Percentiles rank a stretch among this genome's conserved stretches.
phyloP scores from a whole-genome alignment of 78 protist species.

The Neovahlkampfia damariscottae region DNA sequence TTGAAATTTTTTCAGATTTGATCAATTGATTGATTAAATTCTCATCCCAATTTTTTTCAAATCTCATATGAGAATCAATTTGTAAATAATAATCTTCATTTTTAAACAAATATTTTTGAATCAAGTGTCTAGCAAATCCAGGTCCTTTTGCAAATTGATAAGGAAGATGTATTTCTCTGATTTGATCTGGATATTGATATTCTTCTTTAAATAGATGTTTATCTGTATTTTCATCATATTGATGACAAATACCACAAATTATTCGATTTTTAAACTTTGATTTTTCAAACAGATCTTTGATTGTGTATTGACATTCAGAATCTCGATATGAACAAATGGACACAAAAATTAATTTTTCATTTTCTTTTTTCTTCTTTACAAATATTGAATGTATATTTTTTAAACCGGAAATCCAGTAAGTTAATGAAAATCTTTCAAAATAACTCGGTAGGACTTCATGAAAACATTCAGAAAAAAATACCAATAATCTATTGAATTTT shows the following conservation, averaged over 20 bases:
- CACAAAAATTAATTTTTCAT: no score
- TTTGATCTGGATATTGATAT: neutral
- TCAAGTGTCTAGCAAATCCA: slow-evolving; percentile 4
- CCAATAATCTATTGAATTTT: no score
- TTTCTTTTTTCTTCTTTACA: no score
- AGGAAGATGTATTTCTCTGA: neutral
- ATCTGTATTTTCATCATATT: neutral
- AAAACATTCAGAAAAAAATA: no score
- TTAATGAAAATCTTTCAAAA: no score
- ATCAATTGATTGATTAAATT: no score
- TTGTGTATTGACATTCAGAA: neutral
- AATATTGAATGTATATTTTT: no score
- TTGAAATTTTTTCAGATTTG: no score
- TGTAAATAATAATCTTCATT: slow-evolving; percentile 13
- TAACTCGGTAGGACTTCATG: no score
- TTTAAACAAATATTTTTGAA: neutral
- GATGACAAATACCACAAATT: slow-evolving; percentile 2
- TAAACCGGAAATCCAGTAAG: no score
- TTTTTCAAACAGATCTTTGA: neutral
- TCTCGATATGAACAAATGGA: slow-evolving; percentile 23
- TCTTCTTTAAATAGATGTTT: neutral
- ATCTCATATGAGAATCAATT: slow-evolving; percentile 28
- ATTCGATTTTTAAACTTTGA: neutral
- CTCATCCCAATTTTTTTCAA: slow-evolving; percentile 23
- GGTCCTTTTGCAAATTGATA: slow-evolving; percentile 16